Conservation (phyloP, 352 stramenopile genomes). For the Globisporangium solare region DNA sequence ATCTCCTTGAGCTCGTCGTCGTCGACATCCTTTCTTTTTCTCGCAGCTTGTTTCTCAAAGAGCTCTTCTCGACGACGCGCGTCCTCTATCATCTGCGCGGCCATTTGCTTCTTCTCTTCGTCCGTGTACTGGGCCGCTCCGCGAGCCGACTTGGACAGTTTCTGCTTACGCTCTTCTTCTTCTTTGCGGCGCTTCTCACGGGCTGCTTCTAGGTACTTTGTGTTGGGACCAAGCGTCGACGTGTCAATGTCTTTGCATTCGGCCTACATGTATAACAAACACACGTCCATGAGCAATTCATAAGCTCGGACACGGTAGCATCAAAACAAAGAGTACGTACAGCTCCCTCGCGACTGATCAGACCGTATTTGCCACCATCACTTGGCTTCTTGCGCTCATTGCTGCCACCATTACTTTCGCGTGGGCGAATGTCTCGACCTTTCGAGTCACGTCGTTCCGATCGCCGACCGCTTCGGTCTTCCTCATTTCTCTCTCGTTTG, state of each 20-base stretch:
- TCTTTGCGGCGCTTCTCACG: constrained; percentile 63
- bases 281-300: neutral
- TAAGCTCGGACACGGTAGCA: neutral
- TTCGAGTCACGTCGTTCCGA: constrained; percentile 1
- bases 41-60: constrained; percentile 37
- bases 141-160: constrained; percentile 42
- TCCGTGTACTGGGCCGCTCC: constrained; percentile 24
- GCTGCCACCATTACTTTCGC: neutral
- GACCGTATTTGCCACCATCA: constrained; percentile 53
- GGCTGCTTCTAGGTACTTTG: constrained; percentile 68
- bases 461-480: neutral
- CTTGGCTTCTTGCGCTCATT: constrained; percentile 19
- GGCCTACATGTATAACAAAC: constrained; percentile 19
- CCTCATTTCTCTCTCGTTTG: neutral
- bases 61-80: constrained; percentile 63
- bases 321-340: constrained; percentile 18
- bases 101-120: constrained; percentile 62
- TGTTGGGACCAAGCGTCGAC: constrained; percentile 70
- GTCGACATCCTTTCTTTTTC: constrained; percentile 56
- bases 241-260: constrained; percentile 74
- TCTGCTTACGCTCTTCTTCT: constrained; percentile 62
- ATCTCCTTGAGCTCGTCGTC: constrained; percentile 45
- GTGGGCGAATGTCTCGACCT: neutral
- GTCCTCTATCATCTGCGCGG: constrained; percentile 71
- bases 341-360: constrained; percentile 52